Conservation (phyloP, 1,284 basidiomycete species). For the Heterobasidion parviporum region DNA sequence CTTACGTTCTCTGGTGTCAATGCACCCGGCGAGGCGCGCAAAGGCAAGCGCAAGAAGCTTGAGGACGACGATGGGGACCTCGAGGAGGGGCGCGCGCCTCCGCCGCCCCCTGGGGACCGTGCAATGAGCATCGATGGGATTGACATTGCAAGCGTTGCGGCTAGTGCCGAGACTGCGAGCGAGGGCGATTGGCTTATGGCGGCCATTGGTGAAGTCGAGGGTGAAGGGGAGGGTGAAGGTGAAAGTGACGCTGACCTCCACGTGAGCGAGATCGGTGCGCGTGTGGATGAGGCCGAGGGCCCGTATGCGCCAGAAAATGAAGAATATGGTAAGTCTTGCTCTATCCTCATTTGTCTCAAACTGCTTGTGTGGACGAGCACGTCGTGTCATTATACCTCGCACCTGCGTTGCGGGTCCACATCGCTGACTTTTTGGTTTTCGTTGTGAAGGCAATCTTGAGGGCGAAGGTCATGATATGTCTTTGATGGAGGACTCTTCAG, state of each 20-base stretch:
- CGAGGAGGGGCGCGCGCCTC: constrained; percentile 56
- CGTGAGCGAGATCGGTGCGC: constrained; percentile 30
- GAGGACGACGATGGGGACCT: constrained; percentile 75
- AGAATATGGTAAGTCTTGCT: constrained; percentile 36
- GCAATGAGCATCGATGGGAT: constrained; percentile 23
- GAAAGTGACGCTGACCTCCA: constrained; percentile 30
- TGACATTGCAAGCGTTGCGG: constrained; percentile 35
- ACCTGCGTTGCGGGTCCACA: constrained; percentile 30
- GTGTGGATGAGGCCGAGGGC: constrained; percentile 19
- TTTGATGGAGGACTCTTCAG: constrained; percentile 9
- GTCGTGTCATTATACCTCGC: constrained; percentile 9
- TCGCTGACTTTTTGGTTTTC: constrained; percentile 41
- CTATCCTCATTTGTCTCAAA: constrained; percentile 20
- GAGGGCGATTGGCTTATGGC: constrained; percentile 82
- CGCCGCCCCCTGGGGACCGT: constrained; percentile 44
- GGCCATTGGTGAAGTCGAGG: constrained; percentile 63
- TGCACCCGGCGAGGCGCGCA: constrained; percentile 50
- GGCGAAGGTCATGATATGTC: constrained; percentile 6
- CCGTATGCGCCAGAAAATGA: constrained; percentile 15
- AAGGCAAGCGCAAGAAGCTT: constrained; percentile 76
- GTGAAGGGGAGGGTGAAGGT: constrained; percentile 22
- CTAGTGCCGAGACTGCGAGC: constrained; percentile 62
- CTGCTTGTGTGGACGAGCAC: constrained; percentile 22
- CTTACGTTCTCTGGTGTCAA: constrained; percentile 31
- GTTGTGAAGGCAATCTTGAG: constrained; percentile 41